These are phyloP conservation scores for Xylaria hypoxylon DNA, from an alignment of 2,329 filamentous ascomycete genomes.

Conservation along the genomic window DNA sequence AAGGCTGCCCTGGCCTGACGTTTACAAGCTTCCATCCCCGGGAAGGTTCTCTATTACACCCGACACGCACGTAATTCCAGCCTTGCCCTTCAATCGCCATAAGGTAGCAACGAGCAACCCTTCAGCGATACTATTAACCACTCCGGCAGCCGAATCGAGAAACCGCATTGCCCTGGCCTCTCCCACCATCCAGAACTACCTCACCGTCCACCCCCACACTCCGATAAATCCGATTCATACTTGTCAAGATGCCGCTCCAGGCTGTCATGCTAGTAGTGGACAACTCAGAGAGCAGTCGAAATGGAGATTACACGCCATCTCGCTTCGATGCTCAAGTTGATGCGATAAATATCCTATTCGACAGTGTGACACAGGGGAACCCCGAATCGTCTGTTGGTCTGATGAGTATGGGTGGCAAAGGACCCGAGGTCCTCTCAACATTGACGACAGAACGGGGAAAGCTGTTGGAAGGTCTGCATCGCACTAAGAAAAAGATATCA, in stretches of 20 bases:
- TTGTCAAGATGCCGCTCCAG: conserved; percentile 92
- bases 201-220: conserved; percentile 12
- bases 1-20: conserved; percentile 50
- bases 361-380: conserved; percentile 93
- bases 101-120: background rate
- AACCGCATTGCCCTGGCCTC: background rate
- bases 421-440: conserved; percentile 96
- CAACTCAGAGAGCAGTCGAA: conserved; percentile 98
- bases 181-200: background rate
- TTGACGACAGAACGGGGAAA: conserved; percentile 96
- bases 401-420: conserved; percentile 98
- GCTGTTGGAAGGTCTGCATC: conserved; percentile 90
- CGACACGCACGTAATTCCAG: conserved; percentile 37
- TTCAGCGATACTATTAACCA: background rate
- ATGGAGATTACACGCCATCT: conserved; percentile 91
- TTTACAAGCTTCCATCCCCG: conserved; percentile 40
- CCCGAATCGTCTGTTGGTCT: conserved; percentile 96
- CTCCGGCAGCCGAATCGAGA: background rate
- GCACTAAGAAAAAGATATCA: conserved; percentile 89
- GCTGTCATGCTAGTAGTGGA: conserved; percentile 99
- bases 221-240: conserved; percentile 19
- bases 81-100: conserved; percentile 22
- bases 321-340: conserved; percentile 97
- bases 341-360: conserved; percentile 94
- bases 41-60: conserved; percentile 11